A percentile compares a stretch with the other conserved stretches of the same genome.
These are phyloP conservation scores for Phellinidium pouzarii DNA, from an alignment of 1,284 basidiomycete species.

Conservation along the genomic window DNA sequence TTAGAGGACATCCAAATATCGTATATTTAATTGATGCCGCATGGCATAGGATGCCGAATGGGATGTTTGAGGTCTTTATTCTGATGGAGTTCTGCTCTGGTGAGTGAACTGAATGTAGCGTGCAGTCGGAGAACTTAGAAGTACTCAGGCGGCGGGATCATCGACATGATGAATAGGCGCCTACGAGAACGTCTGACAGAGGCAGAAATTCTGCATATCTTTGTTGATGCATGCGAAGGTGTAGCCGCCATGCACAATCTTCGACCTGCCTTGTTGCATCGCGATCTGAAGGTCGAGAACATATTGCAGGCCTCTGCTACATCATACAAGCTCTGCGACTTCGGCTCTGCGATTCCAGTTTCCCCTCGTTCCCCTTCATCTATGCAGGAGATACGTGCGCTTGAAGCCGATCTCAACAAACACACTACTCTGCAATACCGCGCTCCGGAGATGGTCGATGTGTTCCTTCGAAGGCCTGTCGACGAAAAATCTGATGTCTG, in stretches of 20 bases:
- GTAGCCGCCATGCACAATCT: conserved; percentile 96
- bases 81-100: conserved; percentile 95
- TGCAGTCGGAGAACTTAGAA: conserved; percentile 5
- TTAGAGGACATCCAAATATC: conserved; percentile 88
- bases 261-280: conserved; percentile 84
- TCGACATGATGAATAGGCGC: conserved; percentile 98
- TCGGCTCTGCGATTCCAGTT: conserved; percentile 86
- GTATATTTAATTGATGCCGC: conserved; percentile 94
- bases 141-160: conserved; percentile 84
- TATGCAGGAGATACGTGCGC: conserved; percentile 74
- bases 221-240: conserved; percentile 90
- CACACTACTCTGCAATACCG: conserved; percentile 95
- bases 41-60: conserved; percentile 76
- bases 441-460: conserved; percentile 98
- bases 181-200: conserved; percentile 91
- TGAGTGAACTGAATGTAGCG: conserved; percentile 23
- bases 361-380: conserved; percentile 61
- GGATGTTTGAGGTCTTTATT: conserved; percentile 94
- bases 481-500: conserved; percentile 88
- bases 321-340: conserved; percentile 96
- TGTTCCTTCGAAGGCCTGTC: conserved; percentile 73
- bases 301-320: conserved; percentile 77
- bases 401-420: conserved; percentile 90
- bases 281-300: conserved; percentile 99
- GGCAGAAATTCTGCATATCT: conserved; percentile 95